Percentiles rank a stretch among this genome's conserved stretches.
phyloP scores from a whole-genome alignment of 2,329 filamentous ascomycete species.

The Calonectria hongkongensis region DNA sequence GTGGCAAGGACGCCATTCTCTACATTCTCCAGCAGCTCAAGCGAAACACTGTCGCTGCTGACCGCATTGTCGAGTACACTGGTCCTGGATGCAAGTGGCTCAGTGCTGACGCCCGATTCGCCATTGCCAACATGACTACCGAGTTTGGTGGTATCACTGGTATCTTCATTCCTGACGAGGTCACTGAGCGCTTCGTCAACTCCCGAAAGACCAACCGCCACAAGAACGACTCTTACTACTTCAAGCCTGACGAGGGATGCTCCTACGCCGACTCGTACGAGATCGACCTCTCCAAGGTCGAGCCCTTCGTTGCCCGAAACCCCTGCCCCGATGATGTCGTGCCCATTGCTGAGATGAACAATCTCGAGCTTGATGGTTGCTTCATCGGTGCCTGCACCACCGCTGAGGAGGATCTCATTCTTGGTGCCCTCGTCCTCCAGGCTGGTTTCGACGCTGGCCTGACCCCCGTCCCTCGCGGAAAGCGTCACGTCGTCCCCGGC shows the following conservation, averaged over 20 bases:
- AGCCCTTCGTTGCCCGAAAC: slow-evolving; percentile 61
- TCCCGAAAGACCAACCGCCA: slow-evolving; percentile 51
- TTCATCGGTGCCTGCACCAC: slow-evolving; percentile 69
- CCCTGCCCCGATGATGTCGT: slow-evolving; percentile 65
- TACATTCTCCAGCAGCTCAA: slow-evolving; percentile 65
- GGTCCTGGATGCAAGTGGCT: slow-evolving; percentile 63
- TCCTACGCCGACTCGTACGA: slow-evolving; percentile 58
- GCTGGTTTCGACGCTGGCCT: slow-evolving; percentile 59
- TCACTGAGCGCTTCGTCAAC: slow-evolving; percentile 58
- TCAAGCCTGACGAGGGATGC: slow-evolving; percentile 61
- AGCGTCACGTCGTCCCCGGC: slow-evolving; percentile 63
- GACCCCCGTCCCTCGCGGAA: slow-evolving; percentile 56
- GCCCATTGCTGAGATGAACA: slow-evolving; percentile 57
- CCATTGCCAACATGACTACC: slow-evolving; percentile 68
- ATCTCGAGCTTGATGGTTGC: slow-evolving; percentile 61
- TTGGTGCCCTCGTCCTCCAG: slow-evolving; percentile 63
- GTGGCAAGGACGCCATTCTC: slow-evolving; percentile 68
- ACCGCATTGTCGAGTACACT: slow-evolving; percentile 66
- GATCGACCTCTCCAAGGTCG: slow-evolving; percentile 62
- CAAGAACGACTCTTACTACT: slow-evolving; percentile 57
- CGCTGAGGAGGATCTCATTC: slow-evolving; percentile 64
- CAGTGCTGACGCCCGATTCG: slow-evolving; percentile 66
- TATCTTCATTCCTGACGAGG: slow-evolving; percentile 62
- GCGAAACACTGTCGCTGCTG: slow-evolving; percentile 66
- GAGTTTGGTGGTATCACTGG: slow-evolving; percentile 64